Evolutionary conservation across 129 eudicot species (phyloP), one percentile per base, ranked within the genome.

Genomic region (Glebionis coronaria): DNA sequence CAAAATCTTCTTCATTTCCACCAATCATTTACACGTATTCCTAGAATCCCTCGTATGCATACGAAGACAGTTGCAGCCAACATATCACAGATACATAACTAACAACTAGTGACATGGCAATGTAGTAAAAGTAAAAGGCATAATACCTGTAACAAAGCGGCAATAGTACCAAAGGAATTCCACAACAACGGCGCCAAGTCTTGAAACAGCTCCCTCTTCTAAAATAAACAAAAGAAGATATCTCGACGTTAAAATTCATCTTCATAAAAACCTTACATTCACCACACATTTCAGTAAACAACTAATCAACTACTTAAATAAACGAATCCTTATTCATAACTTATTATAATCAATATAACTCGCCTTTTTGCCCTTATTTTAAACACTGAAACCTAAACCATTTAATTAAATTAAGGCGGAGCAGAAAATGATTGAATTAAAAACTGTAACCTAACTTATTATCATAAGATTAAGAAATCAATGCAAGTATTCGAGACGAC

Each of bases 161-260:
- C 95, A 78, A 84, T 82, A 44, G 90, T 86, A 31, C 97, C 94
- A 79, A 84, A 90, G 18, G 94, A 90, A 62, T 90, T 90, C 97
- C 94, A 90, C 68, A 90, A 72, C 59, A 83, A 66, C 63, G 95
- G 95, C 73, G 95, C 90, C 83, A 90, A 82, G 78, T 90, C 94
- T 78, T 86, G 90, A 78, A 86, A 90, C 16, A 86, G 58, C 72
- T 90, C 97, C 63, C 91, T 78, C 88, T 86, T 90, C 97, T 90
- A 71, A 68, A 74, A 65, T 20, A 70, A 25, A 75, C 68, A 62
- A 23, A 47, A 68, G 49, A 67, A 81, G 72, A 72, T 73, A 74
- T 71, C 63, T 78, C 72, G 77, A 76, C 75, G 59, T 56, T 55
- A 74, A 56, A 13, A 25, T 16, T 56, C 67, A 69, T 68, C 40